A percentile compares a stretch with the other conserved stretches of the same genome.
Evolutionary conservation across 495 filamentous ascomycete species (phyloP).

Genomic region (Amniculicola lignicola): DNA sequence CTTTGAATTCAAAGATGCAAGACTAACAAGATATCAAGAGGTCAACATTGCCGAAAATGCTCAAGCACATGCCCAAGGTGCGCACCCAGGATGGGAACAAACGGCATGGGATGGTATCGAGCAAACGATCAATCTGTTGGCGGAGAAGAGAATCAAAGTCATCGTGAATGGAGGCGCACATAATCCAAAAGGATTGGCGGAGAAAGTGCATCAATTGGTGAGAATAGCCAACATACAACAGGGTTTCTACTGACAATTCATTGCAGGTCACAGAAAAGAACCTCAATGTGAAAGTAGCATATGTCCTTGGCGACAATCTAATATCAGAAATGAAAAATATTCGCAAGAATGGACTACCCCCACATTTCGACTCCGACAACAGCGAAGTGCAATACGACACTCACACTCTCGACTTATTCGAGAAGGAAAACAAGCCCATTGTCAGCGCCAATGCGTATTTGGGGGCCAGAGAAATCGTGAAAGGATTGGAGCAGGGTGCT

Average conservation of each 20-base stretch:
- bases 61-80: constrained; percentile 39
- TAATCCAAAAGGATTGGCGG: constrained; percentile 33
- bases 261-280: constrained; percentile 27
- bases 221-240: constrained; percentile 1
- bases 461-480: constrained; percentile 35
- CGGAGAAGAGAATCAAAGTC: constrained; percentile 39
- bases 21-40: constrained; percentile 33
- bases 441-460: constrained; percentile 38
- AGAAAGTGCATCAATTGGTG: constrained; percentile 43
- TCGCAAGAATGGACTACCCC: constrained; percentile 31
- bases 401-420: constrained; percentile 34
- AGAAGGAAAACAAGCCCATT: constrained; percentile 31
- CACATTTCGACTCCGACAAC: constrained; percentile 43
- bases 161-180: constrained; percentile 39
- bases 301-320: constrained; percentile 26
- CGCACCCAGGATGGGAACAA: constrained; percentile 45
- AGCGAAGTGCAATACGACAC: constrained; percentile 29
- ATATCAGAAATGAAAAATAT: constrained; percentile 25
- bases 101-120: constrained; percentile 49
- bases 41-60: constrained; percentile 51
- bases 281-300: constrained; percentile 20
- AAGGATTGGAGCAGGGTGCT: constrained; percentile 37
- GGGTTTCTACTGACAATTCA: neutral
- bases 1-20: constrained; percentile 6
- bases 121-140: constrained; percentile 46